Evolutionary conservation across 225 moss, liverwort and hornwort species (phyloP).

Genomic region (Bryoerythrophyllum caledonicum): DNA sequence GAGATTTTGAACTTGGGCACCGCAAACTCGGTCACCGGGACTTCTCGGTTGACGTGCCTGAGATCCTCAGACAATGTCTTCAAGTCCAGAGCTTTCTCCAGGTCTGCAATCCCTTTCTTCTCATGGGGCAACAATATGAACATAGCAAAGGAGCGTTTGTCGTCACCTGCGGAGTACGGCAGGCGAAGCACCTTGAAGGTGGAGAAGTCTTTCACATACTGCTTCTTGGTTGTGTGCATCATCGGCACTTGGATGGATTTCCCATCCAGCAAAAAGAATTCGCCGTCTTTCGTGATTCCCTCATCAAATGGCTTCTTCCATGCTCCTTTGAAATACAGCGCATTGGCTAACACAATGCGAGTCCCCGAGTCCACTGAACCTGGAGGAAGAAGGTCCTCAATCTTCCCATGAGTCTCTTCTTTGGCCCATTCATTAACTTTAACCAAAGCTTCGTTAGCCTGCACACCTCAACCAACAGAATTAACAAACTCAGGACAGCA

Average conservation of each 20-base stretch:
- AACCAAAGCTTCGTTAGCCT: conserved; percentile 62
- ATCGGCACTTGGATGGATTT: conserved; percentile 77
- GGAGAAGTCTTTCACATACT: conserved; percentile 63
- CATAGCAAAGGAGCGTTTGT: conserved; percentile 76
- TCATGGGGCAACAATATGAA: conserved; percentile 77
- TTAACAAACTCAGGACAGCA: too few species aligned
- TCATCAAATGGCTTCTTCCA: conserved; percentile 85
- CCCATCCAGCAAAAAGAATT: conserved; percentile 82
- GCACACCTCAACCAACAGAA: conserved; percentile 25
- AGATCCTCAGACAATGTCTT: conserved; percentile 40
- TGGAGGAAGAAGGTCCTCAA: conserved; percentile 66
- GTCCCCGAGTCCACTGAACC: conserved; percentile 61
- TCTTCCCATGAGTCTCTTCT: conserved; percentile 72
- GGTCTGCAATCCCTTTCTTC: conserved; percentile 60
- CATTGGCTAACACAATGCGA: conserved; percentile 75
- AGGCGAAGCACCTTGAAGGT: conserved; percentile 78
- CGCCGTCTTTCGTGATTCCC: conserved; percentile 58
- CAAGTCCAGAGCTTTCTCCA: conserved; percentile 62
- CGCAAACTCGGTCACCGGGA: conserved; percentile 57
- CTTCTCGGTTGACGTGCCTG: conserved; percentile 51
- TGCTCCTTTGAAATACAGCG: conserved; percentile 87
- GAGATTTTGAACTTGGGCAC: conserved; percentile 87
- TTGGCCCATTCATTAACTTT: conserved; percentile 82
- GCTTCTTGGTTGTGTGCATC: conserved; percentile 74
- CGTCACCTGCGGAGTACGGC: conserved; percentile 53